These are phyloP conservation scores for Colletotrichum endophyticum DNA, from an alignment of 2,329 filamentous ascomycete genomes.

Conservation along the genomic window DNA sequence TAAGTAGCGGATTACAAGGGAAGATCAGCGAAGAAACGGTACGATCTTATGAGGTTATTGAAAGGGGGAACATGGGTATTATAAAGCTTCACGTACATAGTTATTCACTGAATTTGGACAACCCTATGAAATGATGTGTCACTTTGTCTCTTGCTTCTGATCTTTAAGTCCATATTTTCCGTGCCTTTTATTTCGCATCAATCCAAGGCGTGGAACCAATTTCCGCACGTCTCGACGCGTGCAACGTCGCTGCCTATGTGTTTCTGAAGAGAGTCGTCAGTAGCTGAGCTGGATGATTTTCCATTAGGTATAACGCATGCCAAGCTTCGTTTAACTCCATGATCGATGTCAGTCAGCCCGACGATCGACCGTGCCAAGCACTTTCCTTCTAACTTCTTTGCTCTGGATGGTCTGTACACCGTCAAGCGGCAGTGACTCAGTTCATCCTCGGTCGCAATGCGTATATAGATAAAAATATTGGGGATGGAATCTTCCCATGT, in stretches of 20 bases:
- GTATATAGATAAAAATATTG: background rate
- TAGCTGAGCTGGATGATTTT: background rate
- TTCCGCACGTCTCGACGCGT: too few relatives aligned
- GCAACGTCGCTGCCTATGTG: too few relatives aligned
- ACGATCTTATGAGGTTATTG: background rate
- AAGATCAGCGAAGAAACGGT: background rate
- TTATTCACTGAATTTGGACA: background rate
- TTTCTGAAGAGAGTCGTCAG: too few relatives aligned
- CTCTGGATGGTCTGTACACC: background rate
- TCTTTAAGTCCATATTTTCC: too few relatives aligned
- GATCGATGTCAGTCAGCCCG: background rate
- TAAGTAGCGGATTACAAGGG: background rate
- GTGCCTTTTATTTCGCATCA: too few relatives aligned
- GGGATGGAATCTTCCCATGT: background rate
- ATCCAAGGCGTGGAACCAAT: too few relatives aligned
- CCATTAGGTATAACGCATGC: background rate
- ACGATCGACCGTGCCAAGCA: background rate
- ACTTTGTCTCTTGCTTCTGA: too few relatives aligned
- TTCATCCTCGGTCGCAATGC: background rate
- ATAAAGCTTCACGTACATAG: background rate
- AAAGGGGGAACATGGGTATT: background rate
- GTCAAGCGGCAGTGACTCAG: background rate
- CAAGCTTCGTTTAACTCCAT: background rate
- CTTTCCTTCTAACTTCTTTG: background rate
- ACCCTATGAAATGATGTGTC: background rate